Evolutionary conservation across 2,329 filamentous ascomycete genomes (phyloP), one percentile per base, ranked within the genome.

Genomic region (Aspergillus puulaauensis): DNA sequence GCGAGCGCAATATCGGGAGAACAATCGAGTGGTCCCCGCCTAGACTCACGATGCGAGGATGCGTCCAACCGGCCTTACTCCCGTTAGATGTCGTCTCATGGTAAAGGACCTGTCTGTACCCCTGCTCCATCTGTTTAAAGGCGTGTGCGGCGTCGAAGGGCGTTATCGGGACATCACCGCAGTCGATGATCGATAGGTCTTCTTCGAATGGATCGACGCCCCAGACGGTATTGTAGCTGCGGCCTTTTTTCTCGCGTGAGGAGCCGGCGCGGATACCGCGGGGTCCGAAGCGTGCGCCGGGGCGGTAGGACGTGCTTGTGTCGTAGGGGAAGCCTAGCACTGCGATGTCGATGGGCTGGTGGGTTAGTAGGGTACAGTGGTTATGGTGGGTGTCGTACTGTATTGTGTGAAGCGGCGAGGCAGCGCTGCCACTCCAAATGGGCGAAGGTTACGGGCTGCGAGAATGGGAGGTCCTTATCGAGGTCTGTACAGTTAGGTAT

Each of bases 291-390:
- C 71, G 62, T 15, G 70, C 67, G 17, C 70, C 69, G 3, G 69
- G 67, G 3, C 70, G 65, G 57, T 72, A 74, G 27, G 66, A 69
- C 0, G 66, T 68, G 15, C 66, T 64, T 4, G 70, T 73, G 57
- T 74, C 71, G 54, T 68, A 74, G 9, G 71, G 72, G 49, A 72
- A 64, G 11, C 71, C 72, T 11, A 73, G 59, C 49, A 73, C 60
- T 9, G 63, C 66, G 52, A 73, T 72, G 55, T 71, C 70, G 17
- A 70, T 15, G 15, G 35, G 35, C 35, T 37, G 35, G 0, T 37
- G 1, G 4, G 15, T 37, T 14, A 37, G 12, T 15, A n/a, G 3
- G 35, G 5, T n/a, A 7, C 14, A 6, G 14, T 37, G 14, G 2
- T 35, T 11, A 12, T 35, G 9, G 23, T 35, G 33, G 14, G 35